Conservation (phyloP, 306 rosid genomes). For the Adenanthera pavonina region DNA sequence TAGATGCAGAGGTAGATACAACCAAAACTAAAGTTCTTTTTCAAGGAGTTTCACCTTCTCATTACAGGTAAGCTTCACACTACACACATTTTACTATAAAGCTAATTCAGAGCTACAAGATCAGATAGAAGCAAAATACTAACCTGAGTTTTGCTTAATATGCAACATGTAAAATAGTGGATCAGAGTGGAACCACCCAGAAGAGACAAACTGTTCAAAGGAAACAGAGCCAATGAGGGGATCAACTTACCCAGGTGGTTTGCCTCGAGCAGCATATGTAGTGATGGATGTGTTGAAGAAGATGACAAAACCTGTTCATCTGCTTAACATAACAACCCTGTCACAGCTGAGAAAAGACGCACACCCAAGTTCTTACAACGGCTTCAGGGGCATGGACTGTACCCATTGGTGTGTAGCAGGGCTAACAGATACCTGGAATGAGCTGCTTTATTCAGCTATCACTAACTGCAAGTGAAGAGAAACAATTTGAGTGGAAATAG, state of each 20-base stretch:
- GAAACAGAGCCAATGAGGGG: constrained; percentile 66
- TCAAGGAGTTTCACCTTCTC: constrained; percentile 77
- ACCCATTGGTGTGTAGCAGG: constrained; percentile 89
- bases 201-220: constrained; percentile 55
- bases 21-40: constrained; percentile 58
- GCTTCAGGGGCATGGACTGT: constrained; percentile 66
- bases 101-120: background rate
- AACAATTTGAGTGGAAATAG: background rate
- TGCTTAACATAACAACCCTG: constrained; percentile 70
- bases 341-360: constrained; percentile 81
- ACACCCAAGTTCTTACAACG: constrained; percentile 65
- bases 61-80: constrained; percentile 57
- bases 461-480: background rate
- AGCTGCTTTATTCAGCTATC: constrained; percentile 46
- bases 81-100: background rate
- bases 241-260: constrained; percentile 50
- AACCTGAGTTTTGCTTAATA: background rate
- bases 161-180: constrained; percentile 48
- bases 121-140: background rate
- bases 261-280: constrained; percentile 50
- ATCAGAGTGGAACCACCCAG: constrained; percentile 52
- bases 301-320: constrained; percentile 49
- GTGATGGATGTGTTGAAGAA: constrained; percentile 46
- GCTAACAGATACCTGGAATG: constrained; percentile 75
- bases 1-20: constrained; percentile 51